These are phyloP conservation scores for Termitomyces sp. DNA, from an alignment of 768 basidiomycete genomes.

Conservation along the genomic window DNA sequence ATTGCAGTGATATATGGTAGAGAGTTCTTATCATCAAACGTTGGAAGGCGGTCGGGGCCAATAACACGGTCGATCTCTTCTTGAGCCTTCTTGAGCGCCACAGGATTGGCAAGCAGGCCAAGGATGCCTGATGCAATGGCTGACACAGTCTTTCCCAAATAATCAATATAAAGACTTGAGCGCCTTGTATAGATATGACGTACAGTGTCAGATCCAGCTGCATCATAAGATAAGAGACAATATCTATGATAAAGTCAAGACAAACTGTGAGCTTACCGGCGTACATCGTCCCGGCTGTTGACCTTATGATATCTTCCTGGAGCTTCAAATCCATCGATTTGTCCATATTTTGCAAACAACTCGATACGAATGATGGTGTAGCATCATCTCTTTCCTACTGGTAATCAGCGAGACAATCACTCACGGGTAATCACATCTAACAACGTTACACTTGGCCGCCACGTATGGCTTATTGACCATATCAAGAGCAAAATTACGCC, in stretches of 20 bases:
- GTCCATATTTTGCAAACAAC: neutral
- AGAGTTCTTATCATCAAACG: constrained; percentile 23
- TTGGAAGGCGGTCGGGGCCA: constrained; percentile 25
- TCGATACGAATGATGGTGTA: neutral
- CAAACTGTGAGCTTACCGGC: neutral
- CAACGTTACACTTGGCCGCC: constrained; percentile 15
- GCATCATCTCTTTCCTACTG: neutral
- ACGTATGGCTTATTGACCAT: constrained; percentile 25
- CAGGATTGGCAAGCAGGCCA: constrained; percentile 27
- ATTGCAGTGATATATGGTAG: constrained; percentile 33
- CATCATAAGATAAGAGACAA: neutral
- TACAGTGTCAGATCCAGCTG: neutral
- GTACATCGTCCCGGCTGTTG: neutral
- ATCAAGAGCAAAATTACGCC: constrained; percentile 15
- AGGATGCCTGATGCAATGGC: constrained; percentile 24
- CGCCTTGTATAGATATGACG: neutral
- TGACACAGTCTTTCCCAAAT: constrained; percentile 21
- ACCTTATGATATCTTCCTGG: neutral
- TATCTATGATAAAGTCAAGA: neutral
- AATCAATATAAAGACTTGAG: neutral
- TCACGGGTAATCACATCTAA: neutral
- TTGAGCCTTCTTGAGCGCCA: constrained; percentile 27
- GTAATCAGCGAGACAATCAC: neutral
- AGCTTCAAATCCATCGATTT: neutral
- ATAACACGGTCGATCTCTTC: constrained; percentile 29